These are phyloP conservation scores for Astrothelium subdiscretum DNA, from an alignment of 495 filamentous ascomycete species.

Conservation along the genomic window DNA sequence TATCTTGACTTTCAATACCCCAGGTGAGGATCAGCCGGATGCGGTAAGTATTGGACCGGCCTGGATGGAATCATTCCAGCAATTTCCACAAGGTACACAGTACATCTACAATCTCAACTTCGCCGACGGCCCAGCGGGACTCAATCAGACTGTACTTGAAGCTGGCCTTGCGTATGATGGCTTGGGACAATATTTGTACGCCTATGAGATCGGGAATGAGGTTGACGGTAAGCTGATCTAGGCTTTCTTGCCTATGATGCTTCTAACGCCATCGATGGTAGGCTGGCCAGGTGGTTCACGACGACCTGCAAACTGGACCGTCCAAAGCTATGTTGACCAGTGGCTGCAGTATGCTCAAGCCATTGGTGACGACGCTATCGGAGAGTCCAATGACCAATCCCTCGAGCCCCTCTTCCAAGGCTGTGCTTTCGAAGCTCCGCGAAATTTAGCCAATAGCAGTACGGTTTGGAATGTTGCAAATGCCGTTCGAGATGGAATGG, in stretches of 20 bases:
- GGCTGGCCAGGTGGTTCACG: slow-evolving; percentile 14
- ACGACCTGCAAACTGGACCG: slow-evolving; percentile 17
- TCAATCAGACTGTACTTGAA: slow-evolving; percentile 9
- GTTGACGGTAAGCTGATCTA: slow-evolving; percentile 11
- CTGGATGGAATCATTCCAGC: slow-evolving; percentile 16
- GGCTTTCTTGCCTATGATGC: background rate
- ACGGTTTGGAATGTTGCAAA: slow-evolving; percentile 9
- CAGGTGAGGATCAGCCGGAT: slow-evolving; percentile 13
- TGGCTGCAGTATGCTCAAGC: slow-evolving; percentile 14
- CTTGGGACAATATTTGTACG: slow-evolving; percentile 12
- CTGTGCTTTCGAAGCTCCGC: slow-evolving; percentile 15
- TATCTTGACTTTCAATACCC: slow-evolving; percentile 8
- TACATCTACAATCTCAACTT: slow-evolving; percentile 16
- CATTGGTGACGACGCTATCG: slow-evolving; percentile 2
- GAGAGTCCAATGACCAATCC: background rate
- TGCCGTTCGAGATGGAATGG: slow-evolving; percentile 7
- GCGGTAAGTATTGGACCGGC: slow-evolving; percentile 11
- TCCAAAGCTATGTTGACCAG: slow-evolving; percentile 14
- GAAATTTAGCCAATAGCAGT: background rate
- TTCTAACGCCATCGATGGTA: background rate
- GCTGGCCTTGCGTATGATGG: slow-evolving; percentile 7
- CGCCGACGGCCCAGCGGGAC: slow-evolving; percentile 8
- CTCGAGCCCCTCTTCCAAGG: background rate
- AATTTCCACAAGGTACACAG: slow-evolving; percentile 15
- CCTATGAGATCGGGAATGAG: slow-evolving; percentile 21